Conservation (phyloP, 2,329 filamentous ascomycete genomes). For the Cryphonectria parasitica region DNA sequence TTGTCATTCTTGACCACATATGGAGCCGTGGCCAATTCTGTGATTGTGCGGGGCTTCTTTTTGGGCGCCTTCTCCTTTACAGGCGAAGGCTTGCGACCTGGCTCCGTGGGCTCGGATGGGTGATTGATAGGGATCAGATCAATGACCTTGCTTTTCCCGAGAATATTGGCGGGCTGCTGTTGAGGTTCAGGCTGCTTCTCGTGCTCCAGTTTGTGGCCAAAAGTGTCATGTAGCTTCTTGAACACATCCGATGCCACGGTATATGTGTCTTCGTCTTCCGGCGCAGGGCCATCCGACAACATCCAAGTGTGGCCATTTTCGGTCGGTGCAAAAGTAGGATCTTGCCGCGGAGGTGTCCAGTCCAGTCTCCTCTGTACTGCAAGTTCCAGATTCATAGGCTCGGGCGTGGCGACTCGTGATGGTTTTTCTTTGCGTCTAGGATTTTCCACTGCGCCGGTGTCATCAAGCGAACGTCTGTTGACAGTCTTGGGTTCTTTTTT, state of each 20-base stretch:
- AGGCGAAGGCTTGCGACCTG: conserved; percentile 34
- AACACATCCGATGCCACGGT: conserved; percentile 43
- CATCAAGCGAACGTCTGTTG: conserved; percentile 40
- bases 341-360: conserved; percentile 69
- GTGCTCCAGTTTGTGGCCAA: conserved; percentile 40
- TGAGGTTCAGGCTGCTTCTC: conserved; percentile 25
- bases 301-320: conserved; percentile 19
- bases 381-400: conserved; percentile 45
- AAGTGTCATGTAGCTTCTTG: conserved; percentile 48
- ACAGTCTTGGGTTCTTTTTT: conserved; percentile 34
- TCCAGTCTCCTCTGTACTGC: conserved; percentile 61
- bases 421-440: conserved; percentile 30
- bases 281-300: neutral
- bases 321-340: conserved; percentile 34
- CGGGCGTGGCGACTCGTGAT: conserved; percentile 34
- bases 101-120: conserved; percentile 33
- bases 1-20: conserved; percentile 53
- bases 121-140: conserved; percentile 48
- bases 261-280: neutral
- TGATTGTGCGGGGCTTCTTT: conserved; percentile 78
- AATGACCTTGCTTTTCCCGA: conserved; percentile 61
- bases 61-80: conserved; percentile 58
- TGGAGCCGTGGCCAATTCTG: conserved; percentile 73
- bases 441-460: neutral
- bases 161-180: conserved; percentile 39